phyloP scores from a whole-genome alignment of 805 yeast genomes.

The Suhomyces kilbournensis region DNA sequence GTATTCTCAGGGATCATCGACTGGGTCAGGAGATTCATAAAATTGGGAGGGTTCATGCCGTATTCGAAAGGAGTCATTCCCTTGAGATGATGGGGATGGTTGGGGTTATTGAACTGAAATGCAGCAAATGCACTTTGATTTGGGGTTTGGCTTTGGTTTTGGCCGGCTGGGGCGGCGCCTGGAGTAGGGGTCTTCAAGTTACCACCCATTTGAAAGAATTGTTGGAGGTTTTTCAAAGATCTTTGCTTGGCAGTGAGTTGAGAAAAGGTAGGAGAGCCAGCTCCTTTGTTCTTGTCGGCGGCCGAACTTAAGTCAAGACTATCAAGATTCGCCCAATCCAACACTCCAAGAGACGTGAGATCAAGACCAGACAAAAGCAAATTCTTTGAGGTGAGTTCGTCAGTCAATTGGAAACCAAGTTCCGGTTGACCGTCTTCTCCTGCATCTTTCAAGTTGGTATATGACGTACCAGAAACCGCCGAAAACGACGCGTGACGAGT shows the following conservation, averaged over 20 bases:
- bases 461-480: slow-evolving; percentile 60
- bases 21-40: slow-evolving; percentile 6
- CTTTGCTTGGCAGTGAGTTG: slow-evolving; percentile 7
- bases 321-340: slow-evolving; percentile 30
- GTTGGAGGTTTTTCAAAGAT: slow-evolving; percentile 11
- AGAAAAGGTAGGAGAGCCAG: slow-evolving; percentile 4
- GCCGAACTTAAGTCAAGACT: slow-evolving; percentile 23
- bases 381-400: slow-evolving; percentile 33
- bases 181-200: background rate
- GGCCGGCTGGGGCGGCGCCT: background rate
- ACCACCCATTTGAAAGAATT: slow-evolving; percentile 9
- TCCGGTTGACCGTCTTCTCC: slow-evolving; percentile 53
- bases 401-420: slow-evolving; percentile 68
- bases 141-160: background rate
- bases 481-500: slow-evolving; percentile 58
- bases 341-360: slow-evolving; percentile 28
- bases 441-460: slow-evolving; percentile 50
- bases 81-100: slow-evolving; percentile 38
- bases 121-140: slow-evolving; percentile 6
- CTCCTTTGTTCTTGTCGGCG: slow-evolving; percentile 4
- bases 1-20: slow-evolving; percentile 4
- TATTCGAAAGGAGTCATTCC: slow-evolving; percentile 40
- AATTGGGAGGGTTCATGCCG: slow-evolving; percentile 22
- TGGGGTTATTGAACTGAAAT: slow-evolving; percentile 33
- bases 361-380: slow-evolving; percentile 34